Evolutionary conservation across 2,329 filamentous ascomycete genomes (phyloP).

Genomic region (Aspergillus luchuensis): DNA sequence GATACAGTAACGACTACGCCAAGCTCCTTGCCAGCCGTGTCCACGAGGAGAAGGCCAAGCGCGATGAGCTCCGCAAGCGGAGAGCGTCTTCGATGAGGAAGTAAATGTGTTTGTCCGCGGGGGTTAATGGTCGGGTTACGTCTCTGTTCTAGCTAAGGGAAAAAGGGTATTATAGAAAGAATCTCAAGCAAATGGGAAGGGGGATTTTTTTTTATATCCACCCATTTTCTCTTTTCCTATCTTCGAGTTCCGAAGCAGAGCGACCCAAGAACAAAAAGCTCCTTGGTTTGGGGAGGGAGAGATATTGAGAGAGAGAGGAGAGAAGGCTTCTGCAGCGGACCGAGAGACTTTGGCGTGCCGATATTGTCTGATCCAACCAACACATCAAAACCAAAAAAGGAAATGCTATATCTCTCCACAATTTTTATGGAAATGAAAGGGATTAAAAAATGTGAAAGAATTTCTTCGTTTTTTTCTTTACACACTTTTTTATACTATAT

Average conservation of each 20-base stretch:
- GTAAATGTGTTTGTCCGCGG: constrained; percentile 56
- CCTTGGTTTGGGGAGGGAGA: constrained; percentile 11
- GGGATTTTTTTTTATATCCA: constrained; percentile 4
- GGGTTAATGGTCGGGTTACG: constrained; percentile 40
- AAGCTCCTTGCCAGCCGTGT: constrained; percentile 96
- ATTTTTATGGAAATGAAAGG: constrained; percentile 17
- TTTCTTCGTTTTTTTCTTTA: constrained; percentile 14
- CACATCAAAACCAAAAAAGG: constrained; percentile 17
- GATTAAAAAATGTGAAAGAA: constrained; percentile 22
- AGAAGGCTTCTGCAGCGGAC: constrained; percentile 11
- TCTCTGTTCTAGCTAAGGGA: constrained; percentile 36
- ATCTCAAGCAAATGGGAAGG: constrained; percentile 20
- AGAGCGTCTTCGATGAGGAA: constrained; percentile 93
- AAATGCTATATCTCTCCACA: constrained; percentile 24
- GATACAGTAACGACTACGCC: constrained; percentile 84
- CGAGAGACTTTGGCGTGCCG: constrained; percentile 16
- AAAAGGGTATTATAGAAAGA: constrained; percentile 15
- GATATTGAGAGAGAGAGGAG: neutral
- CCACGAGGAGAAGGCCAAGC: constrained; percentile 89
- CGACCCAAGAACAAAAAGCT: neutral
- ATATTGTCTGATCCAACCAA: constrained; percentile 14
- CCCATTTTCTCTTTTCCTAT: constrained; percentile 3
- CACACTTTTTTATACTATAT: constrained; percentile 5
- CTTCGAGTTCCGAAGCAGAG: constrained; percentile 6
- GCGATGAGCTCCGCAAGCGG: constrained; percentile 94